These are phyloP conservation scores for Punica granatum DNA, from an alignment of 345 rosid species.

Conservation along the genomic window DNA sequence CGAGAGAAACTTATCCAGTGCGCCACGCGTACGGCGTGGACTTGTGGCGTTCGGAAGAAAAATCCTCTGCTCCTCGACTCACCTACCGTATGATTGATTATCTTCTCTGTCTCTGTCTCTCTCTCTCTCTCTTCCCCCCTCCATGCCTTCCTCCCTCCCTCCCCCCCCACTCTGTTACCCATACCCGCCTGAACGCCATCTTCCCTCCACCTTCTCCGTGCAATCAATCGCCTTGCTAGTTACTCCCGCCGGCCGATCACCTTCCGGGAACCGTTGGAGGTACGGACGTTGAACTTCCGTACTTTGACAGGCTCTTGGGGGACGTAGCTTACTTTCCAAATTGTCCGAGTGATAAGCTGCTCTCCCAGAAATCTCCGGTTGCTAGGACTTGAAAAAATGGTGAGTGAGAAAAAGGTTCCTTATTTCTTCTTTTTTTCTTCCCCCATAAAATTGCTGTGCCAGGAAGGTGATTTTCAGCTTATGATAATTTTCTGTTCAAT, in stretches of 20 bases:
- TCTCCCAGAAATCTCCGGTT: constrained; percentile 14
- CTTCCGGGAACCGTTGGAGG: too few relatives aligned
- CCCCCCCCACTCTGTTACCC: background rate
- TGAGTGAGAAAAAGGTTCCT: too few relatives aligned
- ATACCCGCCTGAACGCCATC: too few relatives aligned
- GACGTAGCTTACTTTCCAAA: too few relatives aligned
- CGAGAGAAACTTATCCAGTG: background rate
- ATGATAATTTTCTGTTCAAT: background rate
- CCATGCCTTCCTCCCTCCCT: too few relatives aligned
- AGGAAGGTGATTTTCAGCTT: background rate
- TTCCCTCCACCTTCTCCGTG: constrained; percentile 4
- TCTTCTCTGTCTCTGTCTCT: background rate
- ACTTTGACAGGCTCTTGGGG: too few relatives aligned
- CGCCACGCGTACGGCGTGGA: background rate
- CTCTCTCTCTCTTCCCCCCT: constrained; percentile 1
- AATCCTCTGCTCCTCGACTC: background rate
- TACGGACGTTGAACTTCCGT: too few relatives aligned
- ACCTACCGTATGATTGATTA: background rate
- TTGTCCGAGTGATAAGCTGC: background rate
- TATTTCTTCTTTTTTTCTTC: too few relatives aligned
- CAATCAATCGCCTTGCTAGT: constrained; percentile 3
- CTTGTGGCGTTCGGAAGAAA: background rate
- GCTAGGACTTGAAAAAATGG: background rate
- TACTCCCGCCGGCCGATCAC: constrained; percentile 10
- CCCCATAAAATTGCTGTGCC: background rate